Evolutionary conservation across 352 stramenopile genomes (phyloP), one percentile per base, ranked within the genome.

Genomic region (Phytophthora citrophthora): DNA sequence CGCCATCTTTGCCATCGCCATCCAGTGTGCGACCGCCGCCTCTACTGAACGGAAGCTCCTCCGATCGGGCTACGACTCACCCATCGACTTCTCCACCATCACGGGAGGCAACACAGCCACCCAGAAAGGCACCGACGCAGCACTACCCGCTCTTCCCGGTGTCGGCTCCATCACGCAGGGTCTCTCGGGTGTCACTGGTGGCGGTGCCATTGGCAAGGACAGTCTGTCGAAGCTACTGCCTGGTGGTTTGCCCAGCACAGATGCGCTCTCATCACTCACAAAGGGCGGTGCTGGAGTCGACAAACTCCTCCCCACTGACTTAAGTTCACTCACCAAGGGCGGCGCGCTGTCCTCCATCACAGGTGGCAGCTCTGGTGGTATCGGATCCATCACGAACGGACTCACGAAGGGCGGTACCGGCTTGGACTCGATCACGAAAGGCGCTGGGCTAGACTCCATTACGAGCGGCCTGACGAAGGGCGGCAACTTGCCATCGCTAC

Each of bases 141-240:
- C 6, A 11, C 12, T 41, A 20, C 34, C 34, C 34, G 34, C 7
- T 41, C 15, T 41, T 16, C 12, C 34, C 15, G 34, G 34, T n/a
- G 11, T 41, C 15, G 34, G 12, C 34, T 41, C 34, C 5, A 5
- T 41, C 34, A 18, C 34, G 12, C 10, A 41, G 12, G 1, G 34
- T 11, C 34, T 41, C 12, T 41, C 34, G 34, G 34, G 34, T 11
- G 34, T 41, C 34, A 41, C 41, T 20, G 20, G 20, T 20, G 20
- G 20, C 20, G 1, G 20, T 20, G 20, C 20, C 20, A 20, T 2
- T 20, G 20, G 20, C 20, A 20, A 20, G 29, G 15, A 13, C 29
- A 32, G 31, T 32, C 16, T 54, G 31, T 41, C 47, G n/a, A 54
- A 54, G 15, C 31, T 51, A n/a, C 44, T 51, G 8, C 44, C 44